phyloP scores from a whole-genome alignment of 129 eudicot species.

The Flaveria robusta region DNA sequence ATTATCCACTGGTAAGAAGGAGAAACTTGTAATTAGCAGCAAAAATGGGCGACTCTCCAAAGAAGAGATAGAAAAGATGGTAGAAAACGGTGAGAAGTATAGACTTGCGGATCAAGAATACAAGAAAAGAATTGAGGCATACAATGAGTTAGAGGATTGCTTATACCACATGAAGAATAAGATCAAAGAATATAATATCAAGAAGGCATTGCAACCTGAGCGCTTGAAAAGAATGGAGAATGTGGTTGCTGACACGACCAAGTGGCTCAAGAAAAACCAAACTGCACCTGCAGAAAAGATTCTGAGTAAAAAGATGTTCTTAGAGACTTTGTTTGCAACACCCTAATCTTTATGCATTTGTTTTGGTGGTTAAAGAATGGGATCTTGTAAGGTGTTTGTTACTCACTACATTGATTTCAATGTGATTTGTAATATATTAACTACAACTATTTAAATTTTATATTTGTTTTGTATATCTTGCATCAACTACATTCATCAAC shows the following conservation, averaged over 20 bases:
- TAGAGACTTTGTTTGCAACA: background rate
- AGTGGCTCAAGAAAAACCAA: slow-evolving; percentile 19
- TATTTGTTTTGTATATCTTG: too few relatives aligned
- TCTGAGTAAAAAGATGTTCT: slow-evolving; percentile 1
- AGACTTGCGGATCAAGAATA: slow-evolving; percentile 15
- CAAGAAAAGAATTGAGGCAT: slow-evolving; percentile 8
- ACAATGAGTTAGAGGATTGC: slow-evolving; percentile 19
- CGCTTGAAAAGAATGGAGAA: slow-evolving; percentile 12
- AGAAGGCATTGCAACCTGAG: background rate
- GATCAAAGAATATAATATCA: slow-evolving; percentile 3
- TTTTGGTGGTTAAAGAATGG: background rate
- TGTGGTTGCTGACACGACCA: slow-evolving; percentile 8
- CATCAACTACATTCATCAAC: too few relatives aligned
- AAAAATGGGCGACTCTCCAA: slow-evolving; percentile 15
- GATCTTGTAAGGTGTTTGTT: background rate
- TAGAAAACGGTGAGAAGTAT: slow-evolving; percentile 18
- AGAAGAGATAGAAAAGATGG: slow-evolving; percentile 27
- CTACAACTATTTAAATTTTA: background rate
- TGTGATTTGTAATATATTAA: background rate
- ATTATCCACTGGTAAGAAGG: slow-evolving; percentile 2
- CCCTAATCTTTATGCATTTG: background rate
- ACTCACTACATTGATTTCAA: background rate
- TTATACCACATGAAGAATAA: slow-evolving; percentile 12
- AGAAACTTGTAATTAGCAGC: slow-evolving; percentile 19
- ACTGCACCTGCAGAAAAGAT: slow-evolving; percentile 13